Base-by-base conservation (phyloP, 2,329 filamentous ascomycete genomes). In the Colletotrichum orbiculare region DNA sequence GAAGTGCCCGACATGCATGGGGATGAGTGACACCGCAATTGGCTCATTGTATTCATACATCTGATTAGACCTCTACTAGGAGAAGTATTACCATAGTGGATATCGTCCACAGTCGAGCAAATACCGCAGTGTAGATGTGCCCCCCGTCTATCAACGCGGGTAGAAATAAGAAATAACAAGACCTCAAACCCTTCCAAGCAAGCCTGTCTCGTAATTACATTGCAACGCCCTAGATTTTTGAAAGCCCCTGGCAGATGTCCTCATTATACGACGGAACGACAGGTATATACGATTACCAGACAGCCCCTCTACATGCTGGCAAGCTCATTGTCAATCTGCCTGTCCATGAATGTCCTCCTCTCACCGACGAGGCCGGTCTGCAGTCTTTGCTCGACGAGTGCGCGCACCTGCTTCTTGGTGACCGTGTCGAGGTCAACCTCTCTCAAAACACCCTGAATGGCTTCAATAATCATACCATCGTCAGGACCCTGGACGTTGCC, bases 371-470 rank as follows among this genome's bases (percentile, higher is more conserved):
- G 84, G 76, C 97, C 94, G 5, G 92, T 95, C 81, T 97, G 95
- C 67, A 99, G 80, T 72, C 94, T 88, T 82, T 97, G 94, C 81
- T 99, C 96, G 11, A 97, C 94, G 48, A 98, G 85, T 4, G 92
- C 94, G 54, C 92, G 87, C 61, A 96, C 91, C 81, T 98, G 95
- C 82, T 99, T 99, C 89, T 98, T 99, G 7, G 96, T 99, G 52
- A 98, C 93, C n/a, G 87, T 95, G 76, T 99, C 96, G 46, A 99
- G 84, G 77, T 99, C 95, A 1, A 97, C 94, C 73, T 97, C 95
- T 13, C 85, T 81, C 67, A 99, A 83, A 71, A 96, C 96, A 54
- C 85, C 83, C 73, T 93, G 91, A 67, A 98, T 95, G 2, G 92
- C 91, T 67, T 96, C 92, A 15, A 93, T 85, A 69, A 99, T 97